Evolutionary conservation across 805 yeast genomes (phyloP), one percentile per base, ranked within the genome.

Genomic region (Metschnikowia anglica): DNA sequence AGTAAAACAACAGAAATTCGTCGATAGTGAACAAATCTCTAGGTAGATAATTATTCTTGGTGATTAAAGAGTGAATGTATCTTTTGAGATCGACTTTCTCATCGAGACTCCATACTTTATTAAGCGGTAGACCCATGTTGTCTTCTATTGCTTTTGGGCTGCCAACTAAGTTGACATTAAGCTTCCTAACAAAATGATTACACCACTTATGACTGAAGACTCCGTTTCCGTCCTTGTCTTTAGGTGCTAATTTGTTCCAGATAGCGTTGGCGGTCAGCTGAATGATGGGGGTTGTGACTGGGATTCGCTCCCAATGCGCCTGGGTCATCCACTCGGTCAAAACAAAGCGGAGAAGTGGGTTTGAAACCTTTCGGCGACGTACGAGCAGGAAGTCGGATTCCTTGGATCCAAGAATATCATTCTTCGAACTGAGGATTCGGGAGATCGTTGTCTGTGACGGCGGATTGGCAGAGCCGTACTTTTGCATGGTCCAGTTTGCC

Each of bases 401-500:
- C 49, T 74, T 74, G 21, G 75, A 54, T 0, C 80, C 71, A 11
- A 77, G 66, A 25, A 76, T 56, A 31, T 75, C 80, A 45, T 76
- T 77, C 44, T 79, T 79, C 40, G 77, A 74, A 29, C 81, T 76
- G 44, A 81, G 59, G 13, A 81, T 73, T 32, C 87, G 63, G 7
- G 84, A 78, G 3, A 81, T 80, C 2, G 87, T 81, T 2, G 86
- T 82, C 53, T 81, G 87, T 0, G 85, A 78, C 0, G 86, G 85
- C 3, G 81, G 74, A 49, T 66, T 76, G 1, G 64, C 57, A 1
- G 79, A 63, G 18, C 76, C 77, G 53, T 77, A 81, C 13, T 76
- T 67, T 23, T 67, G 61, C 56, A 74, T 74, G 1, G 85, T 85
- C 87, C 87, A 81, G 35, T 64, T 59, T 1, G 86, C 87, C 36